These are phyloP conservation scores for Fusarium sulawesiense DNA, from an alignment of 2,329 filamentous ascomycete species.

Conservation along the genomic window DNA sequence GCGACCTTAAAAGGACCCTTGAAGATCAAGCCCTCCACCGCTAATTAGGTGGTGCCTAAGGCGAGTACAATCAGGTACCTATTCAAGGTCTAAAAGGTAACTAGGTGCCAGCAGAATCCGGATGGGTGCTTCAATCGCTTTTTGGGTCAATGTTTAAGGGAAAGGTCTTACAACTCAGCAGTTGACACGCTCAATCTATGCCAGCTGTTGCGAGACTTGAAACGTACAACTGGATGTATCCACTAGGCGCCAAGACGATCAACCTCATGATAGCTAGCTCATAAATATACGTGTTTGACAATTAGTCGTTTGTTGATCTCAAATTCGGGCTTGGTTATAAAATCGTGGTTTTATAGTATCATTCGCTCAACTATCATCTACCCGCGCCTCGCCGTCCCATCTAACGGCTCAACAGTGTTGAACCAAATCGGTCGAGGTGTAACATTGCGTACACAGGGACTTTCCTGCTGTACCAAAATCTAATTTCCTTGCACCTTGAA, in stretches of 20 bases:
- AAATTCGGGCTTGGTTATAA: constrained; percentile 9
- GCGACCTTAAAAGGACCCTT: constrained; percentile 24
- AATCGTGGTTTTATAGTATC: constrained; percentile 36
- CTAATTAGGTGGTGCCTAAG: constrained; percentile 46
- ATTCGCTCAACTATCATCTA: constrained; percentile 43
- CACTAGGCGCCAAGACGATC: neutral
- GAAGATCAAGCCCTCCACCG: constrained; percentile 28
- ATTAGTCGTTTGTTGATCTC: neutral
- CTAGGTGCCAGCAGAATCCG: neutral
- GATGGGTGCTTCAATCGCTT: neutral
- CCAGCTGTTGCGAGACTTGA: neutral
- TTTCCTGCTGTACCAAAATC: constrained; percentile 17
- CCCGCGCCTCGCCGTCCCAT: constrained; percentile 13
- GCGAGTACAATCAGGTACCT: constrained; percentile 9
- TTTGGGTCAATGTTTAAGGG: neutral
- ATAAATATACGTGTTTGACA: neutral
- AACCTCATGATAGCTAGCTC: neutral
- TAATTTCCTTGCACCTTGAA: constrained; percentile 71
- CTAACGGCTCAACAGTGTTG: constrained; percentile 10
- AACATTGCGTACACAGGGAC: constrained; percentile 18
- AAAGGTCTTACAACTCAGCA: neutral
- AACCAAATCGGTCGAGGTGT: constrained; percentile 11
- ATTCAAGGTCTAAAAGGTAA: neutral
- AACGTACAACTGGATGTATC: neutral
- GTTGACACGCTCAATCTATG: neutral